Base-by-base conservation (phyloP, 768 basidiomycete genomes). In the Auricularia cornea region DNA sequence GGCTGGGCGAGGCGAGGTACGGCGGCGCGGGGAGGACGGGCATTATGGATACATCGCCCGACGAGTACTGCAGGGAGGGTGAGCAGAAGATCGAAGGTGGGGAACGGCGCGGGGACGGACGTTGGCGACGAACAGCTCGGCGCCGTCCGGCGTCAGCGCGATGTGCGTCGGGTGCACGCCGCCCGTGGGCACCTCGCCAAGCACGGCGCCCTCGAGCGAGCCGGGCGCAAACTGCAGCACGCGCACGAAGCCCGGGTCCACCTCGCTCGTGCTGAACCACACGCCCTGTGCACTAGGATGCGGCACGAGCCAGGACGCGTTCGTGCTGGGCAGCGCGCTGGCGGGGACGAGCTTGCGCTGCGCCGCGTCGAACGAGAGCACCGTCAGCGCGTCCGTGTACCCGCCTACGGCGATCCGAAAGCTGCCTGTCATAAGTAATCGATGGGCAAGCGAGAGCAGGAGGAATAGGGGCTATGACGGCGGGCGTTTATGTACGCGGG, bases 291-390 rank as follows among this genome's bases (percentile, higher is more conserved):
- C 82, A 0, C 70, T 72, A 0, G 86, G 84, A 69, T 88, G 82
- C 8, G 77, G 75, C 11, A 85, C 81, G 65, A 94, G 79, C 92
- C 92, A 94, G 4, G 89, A 90, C 0, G 91, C 88, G 66, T 79
- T 73, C 30, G 88, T 87, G 38, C 85, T 82, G 10, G 72, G 70
- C 60, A 83, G 68, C 18, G 78, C 66, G 3, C 83, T 80, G 14
- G 75, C 68, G 33, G 82, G 70, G 12, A 75, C 75, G 62, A 92
- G 73, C 28, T 78, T 79, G 6, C 75, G 69, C 0, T 74, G 70
- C 1, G 73, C 69, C 10, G 84, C 77, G 68, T 90, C 83, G 68
- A 94, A 92, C 23, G 73, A 70, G 61, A 92, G 77, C 1, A 87
- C 85, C 41, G 80, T 78, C 65, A 93, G 79, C 40, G 80, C 77